Conservation (phyloP, 129 eudicot genomes). For the Lactuca sativa region DNA sequence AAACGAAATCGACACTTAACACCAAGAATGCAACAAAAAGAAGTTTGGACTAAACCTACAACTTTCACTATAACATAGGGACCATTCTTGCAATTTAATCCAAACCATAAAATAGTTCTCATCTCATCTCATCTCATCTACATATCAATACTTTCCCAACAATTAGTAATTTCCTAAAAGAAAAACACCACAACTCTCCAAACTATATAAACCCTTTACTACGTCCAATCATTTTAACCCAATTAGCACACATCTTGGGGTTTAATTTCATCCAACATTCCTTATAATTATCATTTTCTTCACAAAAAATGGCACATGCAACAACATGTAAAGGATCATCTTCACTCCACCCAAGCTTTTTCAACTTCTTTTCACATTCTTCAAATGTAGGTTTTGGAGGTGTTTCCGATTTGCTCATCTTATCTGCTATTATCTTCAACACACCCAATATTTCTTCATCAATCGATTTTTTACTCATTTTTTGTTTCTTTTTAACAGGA, state of each 20-base stretch:
- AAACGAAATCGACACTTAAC: background rate
- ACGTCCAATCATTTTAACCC: conserved; percentile 6
- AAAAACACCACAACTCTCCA: background rate
- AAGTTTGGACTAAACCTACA: background rate
- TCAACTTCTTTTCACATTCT: background rate
- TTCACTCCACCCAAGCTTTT: conserved; percentile 1
- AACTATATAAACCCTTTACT: background rate
- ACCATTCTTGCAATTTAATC: background rate
- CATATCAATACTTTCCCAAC: no score
- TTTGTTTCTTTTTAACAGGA: background rate
- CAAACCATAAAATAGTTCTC: background rate
- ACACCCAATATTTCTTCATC: conserved; percentile 11
- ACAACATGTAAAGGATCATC: conserved; percentile 3
- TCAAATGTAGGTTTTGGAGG: background rate
- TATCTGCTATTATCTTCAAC: background rate
- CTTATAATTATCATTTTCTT: background rate
- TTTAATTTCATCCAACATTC: conserved; percentile 1
- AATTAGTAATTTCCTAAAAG: background rate
- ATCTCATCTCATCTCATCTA: background rate
- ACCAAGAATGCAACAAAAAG: background rate
- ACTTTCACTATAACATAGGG: background rate
- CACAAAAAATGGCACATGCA: background rate
- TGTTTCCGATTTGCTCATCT: background rate
- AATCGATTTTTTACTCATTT: background rate
- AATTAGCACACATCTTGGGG: background rate